A percentile compares a stretch with the other conserved stretches of the same genome.
These are phyloP conservation scores for Fusarium sp. DNA, from an alignment of 2,329 filamentous ascomycete genomes.

Conservation along the genomic window DNA sequence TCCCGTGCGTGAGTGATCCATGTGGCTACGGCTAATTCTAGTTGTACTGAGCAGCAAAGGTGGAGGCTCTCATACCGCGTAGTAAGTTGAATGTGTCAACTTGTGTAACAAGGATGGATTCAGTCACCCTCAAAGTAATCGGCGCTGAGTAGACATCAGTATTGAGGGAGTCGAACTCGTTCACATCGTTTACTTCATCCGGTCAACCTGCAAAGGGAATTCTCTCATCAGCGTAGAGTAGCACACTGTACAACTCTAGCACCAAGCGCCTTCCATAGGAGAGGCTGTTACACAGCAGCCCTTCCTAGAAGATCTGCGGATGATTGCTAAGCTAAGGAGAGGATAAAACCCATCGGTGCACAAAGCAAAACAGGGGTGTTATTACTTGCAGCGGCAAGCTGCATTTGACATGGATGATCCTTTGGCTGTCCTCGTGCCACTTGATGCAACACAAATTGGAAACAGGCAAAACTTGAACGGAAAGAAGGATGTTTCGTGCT, in stretches of 20 bases:
- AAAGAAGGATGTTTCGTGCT: slow-evolving; percentile 30
- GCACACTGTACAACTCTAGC: neutral
- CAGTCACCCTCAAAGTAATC: neutral
- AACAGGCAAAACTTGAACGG: slow-evolving; percentile 31
- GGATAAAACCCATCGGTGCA: slow-evolving; percentile 2
- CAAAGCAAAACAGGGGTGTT: slow-evolving; percentile 22
- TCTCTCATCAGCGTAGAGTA: neutral
- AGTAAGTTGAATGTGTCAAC: neutral
- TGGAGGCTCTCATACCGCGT: too few relatives aligned
- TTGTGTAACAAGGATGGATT: neutral
- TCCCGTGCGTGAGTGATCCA: neutral
- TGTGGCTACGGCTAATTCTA: neutral
- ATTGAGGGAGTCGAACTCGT: neutral
- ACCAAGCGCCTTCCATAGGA: neutral
- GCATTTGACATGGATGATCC: slow-evolving; percentile 39
- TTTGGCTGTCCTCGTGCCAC: slow-evolving; percentile 43
- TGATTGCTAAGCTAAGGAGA: slow-evolving; percentile 16
- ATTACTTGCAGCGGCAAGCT: slow-evolving; percentile 47
- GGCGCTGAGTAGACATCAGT: neutral
- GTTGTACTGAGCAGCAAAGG: neutral
- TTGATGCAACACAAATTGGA: slow-evolving; percentile 35
- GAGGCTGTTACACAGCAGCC: slow-evolving; percentile 3
- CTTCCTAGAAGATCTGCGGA: neutral
- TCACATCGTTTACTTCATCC: neutral
- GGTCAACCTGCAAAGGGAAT: neutral